Conservation (phyloP, 2,329 filamentous ascomycete genomes). For the Verticillium klebahnii region DNA sequence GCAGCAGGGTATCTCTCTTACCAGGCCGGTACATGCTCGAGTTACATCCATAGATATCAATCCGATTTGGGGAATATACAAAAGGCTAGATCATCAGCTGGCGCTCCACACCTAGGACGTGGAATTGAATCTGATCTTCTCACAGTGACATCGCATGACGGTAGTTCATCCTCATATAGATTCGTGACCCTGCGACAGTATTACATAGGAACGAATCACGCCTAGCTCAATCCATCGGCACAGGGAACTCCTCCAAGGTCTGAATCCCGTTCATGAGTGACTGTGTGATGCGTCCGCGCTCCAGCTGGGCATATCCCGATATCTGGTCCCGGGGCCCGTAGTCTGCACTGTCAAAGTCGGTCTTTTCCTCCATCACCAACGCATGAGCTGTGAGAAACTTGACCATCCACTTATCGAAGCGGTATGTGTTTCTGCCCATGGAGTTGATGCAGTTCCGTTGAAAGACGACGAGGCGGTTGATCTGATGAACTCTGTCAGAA, state of each 20-base stretch:
- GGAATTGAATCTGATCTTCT: too few species aligned
- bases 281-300: neutral
- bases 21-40: too few species aligned
- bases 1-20: too few species aligned
- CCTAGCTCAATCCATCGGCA: too few species aligned
- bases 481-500: conserved; percentile 14
- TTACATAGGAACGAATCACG: too few species aligned
- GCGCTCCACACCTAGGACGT: too few species aligned
- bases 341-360: conserved; percentile 20
- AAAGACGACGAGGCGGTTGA: conserved; percentile 26
- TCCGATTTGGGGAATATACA: too few species aligned
- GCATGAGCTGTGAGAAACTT: conserved; percentile 34
- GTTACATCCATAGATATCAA: too few species aligned
- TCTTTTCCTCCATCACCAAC: conserved; percentile 22
- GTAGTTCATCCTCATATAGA: too few species aligned
- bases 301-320: neutral
- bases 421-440: conserved; percentile 20
- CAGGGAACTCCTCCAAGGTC: neutral
- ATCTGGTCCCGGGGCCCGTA: neutral
- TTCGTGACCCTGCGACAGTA: too few species aligned
- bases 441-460: conserved; percentile 25
- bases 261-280: neutral
- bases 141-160: too few species aligned
- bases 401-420: conserved; percentile 44
- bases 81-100: too few species aligned